Evolutionary conservation across 1,139 yeast genomes (phyloP), one percentile per base, ranked within the genome.

Genomic region (Protomyces inundatus): DNA sequence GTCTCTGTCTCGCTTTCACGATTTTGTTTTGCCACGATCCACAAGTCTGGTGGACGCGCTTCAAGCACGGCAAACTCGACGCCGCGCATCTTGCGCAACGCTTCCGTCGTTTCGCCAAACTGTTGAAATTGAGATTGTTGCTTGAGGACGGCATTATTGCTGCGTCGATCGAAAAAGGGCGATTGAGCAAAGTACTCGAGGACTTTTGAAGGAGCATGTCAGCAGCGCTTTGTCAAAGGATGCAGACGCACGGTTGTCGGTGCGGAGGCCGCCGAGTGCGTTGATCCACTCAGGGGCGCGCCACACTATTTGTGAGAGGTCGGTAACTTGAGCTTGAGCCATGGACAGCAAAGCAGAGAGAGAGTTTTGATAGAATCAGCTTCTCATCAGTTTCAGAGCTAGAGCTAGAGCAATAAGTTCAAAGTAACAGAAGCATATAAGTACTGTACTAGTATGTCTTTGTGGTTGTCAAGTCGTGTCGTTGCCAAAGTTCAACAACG

Each of bases 111-210:
- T 64, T 76, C 76, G 62, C 76, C 75, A 71, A 81, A 79, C 64
- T 85, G 88, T 70, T 85, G 88, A 80, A 86, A 90, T 74, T 91
- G 98, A 67, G 87, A 83, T 75, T 93, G 99, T 98, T 93, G 93
- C 76, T 88, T 88, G 51, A 95, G 81, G 42, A 90, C 95, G 75
- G 91, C 98, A 75, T 93, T 93, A 75, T 90, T 93, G 58, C 97
- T 88, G 0, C 96, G 85, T 69, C 97, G 82, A 73, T 93, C 98
- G 73, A 88, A 93, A 75, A 93, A 95, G 1, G 99, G 98, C 3
- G 96, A 88, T 69, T 89, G 88, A 3, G 97, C 80, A 73, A 95
- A 90, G 75, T 93, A 93, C 68, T 93, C 98, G 23, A 93, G 80
- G 1, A 93, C 70, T 68, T 9, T 6, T 39, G 12, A 35, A 35